Percentiles rank a stretch among this genome's conserved stretches.
Conservation (phyloP, 805 yeast genomes). For the Ogataea haglerorum region DNA sequence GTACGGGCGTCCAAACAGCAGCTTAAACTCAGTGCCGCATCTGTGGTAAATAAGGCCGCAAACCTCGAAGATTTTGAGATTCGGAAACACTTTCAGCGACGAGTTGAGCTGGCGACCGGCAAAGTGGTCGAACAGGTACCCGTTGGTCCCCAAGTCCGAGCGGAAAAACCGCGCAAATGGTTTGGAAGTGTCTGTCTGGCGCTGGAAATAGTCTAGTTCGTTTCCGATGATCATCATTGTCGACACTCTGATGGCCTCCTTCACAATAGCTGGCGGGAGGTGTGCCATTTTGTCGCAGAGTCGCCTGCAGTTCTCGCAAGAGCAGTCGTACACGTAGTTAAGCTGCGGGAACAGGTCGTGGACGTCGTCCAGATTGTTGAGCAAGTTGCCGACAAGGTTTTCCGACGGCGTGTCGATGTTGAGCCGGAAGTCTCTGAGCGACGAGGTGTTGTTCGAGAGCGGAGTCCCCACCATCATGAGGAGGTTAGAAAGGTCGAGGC, state of each 20-base stretch:
- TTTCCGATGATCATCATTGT: constrained; percentile 31
- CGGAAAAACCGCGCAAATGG: constrained; percentile 18
- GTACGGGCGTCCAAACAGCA: constrained; percentile 26
- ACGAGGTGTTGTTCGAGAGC: constrained; percentile 23
- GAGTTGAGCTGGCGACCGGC: constrained; percentile 24
- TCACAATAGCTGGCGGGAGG: background rate
- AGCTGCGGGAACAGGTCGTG: constrained; percentile 28
- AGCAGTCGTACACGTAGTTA: constrained; percentile 26
- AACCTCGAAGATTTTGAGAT: constrained; percentile 27
- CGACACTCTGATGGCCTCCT: constrained; percentile 31
- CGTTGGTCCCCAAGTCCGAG: constrained; percentile 12
- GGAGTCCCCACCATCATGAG: constrained; percentile 34
- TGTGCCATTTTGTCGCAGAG: constrained; percentile 12
- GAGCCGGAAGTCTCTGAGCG: constrained; percentile 26
- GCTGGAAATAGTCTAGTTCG: constrained; percentile 27
- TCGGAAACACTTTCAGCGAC: constrained; percentile 19
- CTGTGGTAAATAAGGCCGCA: constrained; percentile 31
- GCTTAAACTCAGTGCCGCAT: constrained; percentile 14
- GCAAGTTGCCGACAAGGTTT: constrained; percentile 28
- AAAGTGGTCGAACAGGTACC: constrained; percentile 32
- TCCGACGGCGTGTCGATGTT: constrained; percentile 31
- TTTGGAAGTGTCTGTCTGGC: constrained; percentile 10
- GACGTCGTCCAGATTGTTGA: constrained; percentile 30
- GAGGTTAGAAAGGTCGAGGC: constrained; percentile 30
- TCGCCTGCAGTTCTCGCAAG: constrained; percentile 23